Evolutionary conservation across 1,284 basidiomycete genomes (phyloP).

Genomic region (Cerrena zonata): DNA sequence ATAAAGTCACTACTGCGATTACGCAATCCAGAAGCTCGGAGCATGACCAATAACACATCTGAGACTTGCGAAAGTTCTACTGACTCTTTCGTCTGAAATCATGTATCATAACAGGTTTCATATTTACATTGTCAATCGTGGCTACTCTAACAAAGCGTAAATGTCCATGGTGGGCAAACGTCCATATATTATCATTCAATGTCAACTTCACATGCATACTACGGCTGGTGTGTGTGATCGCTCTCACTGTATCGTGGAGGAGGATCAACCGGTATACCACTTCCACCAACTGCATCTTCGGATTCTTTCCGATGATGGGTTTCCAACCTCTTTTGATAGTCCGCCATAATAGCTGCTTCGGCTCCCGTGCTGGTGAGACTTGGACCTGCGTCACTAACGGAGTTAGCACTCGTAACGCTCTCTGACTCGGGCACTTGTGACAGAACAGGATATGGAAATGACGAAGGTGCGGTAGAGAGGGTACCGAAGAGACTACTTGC

Average conservation of each 20-base stretch:
- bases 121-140: background rate
- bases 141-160: background rate
- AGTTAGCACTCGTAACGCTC: background rate
- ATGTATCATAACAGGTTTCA: background rate
- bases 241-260: slow-evolving; percentile 19
- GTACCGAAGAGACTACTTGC: background rate
- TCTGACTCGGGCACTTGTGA: background rate
- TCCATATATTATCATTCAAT: too few species aligned
- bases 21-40: too few species aligned
- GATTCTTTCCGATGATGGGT: slow-evolving; percentile 22
- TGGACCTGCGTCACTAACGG: too few species aligned
- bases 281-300: slow-evolving; percentile 10
- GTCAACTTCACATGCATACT: too few species aligned
- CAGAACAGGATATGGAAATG: background rate
- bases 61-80: background rate
- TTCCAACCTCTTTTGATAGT: slow-evolving; percentile 26
- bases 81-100: background rate
- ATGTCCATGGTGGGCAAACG: too few species aligned
- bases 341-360: slow-evolving; percentile 10
- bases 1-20: slow-evolving; percentile 2
- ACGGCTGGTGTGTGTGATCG: too few species aligned
- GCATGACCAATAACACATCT: background rate
- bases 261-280: slow-evolving; percentile 19
- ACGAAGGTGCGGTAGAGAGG: background rate
- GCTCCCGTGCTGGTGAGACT: too few species aligned